A percentile compares a stretch with the other conserved stretches of the same genome.
Evolutionary conservation across 2,329 filamentous ascomycete genomes (phyloP).

Genomic region (Epicoccum sorghinum): DNA sequence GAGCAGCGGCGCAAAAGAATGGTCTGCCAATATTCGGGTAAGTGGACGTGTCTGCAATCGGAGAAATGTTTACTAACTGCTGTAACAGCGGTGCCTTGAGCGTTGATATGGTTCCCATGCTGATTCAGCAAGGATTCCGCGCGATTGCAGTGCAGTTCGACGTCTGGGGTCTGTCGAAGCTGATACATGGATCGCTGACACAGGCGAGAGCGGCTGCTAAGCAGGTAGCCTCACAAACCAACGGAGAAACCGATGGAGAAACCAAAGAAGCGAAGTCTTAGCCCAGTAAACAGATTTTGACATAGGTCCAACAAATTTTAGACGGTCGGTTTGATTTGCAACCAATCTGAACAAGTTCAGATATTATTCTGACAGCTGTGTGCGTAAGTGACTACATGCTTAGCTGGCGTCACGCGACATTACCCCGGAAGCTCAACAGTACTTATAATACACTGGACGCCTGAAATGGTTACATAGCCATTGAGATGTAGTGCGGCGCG

Average conservation of each 20-base stretch:
- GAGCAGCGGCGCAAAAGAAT: constrained; percentile 29
- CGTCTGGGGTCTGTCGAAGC: constrained; percentile 29
- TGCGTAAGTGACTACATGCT: too few species aligned
- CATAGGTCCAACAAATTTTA: too few species aligned
- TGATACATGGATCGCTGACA: constrained; percentile 24
- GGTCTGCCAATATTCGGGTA: constrained; percentile 31
- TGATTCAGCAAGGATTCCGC: constrained; percentile 28
- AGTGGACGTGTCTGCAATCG: background rate
- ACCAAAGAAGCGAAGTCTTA: background rate
- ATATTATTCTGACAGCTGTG: too few species aligned
- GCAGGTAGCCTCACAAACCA: constrained; percentile 19
- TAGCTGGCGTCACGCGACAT: too few species aligned
- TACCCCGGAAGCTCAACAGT: too few species aligned
- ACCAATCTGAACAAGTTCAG: too few species aligned
- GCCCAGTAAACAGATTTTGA: background rate
- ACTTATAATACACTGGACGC: too few species aligned
- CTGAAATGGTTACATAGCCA: too few species aligned
- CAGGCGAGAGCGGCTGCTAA: constrained; percentile 26
- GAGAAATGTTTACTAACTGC: constrained; percentile 3
- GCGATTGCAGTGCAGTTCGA: constrained; percentile 34
- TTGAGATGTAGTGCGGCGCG: too few species aligned
- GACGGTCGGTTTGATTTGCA: too few species aligned
- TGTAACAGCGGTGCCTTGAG: constrained; percentile 23
- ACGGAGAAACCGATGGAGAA: constrained; percentile 1
- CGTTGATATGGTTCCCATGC: constrained; percentile 26